These are phyloP conservation scores for Suhomyces choctaworum DNA, from an alignment of 1,139 yeast genomes.

Conservation along the genomic window DNA sequence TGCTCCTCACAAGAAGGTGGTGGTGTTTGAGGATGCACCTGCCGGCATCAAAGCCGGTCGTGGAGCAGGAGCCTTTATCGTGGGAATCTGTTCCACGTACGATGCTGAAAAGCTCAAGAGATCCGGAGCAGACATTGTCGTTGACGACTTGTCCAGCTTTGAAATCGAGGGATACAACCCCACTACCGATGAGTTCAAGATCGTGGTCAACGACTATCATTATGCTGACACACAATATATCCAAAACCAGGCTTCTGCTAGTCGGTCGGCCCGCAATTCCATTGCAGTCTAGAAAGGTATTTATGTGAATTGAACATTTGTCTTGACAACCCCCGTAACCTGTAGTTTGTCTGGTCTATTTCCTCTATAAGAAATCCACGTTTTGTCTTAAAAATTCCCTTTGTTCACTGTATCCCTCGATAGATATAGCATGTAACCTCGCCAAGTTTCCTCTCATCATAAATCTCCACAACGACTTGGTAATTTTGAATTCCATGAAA, in stretches of 20 bases:
- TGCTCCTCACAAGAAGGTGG: conserved; percentile 46
- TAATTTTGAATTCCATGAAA: conserved; percentile 34
- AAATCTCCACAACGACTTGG: conserved; percentile 38
- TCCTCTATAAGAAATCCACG: conserved; percentile 26
- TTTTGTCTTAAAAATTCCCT: conserved; percentile 20
- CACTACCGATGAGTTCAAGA: conserved; percentile 49
- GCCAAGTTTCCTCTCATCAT: conserved; percentile 26
- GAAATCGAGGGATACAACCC: conserved; percentile 43
- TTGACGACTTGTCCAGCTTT: conserved; percentile 61
- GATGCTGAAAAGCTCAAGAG: conserved; percentile 64
- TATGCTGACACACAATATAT: conserved; percentile 44
- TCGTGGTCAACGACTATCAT: conserved; percentile 44
- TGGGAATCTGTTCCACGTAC: conserved; percentile 82
- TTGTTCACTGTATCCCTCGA: conserved; percentile 35
- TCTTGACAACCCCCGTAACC: no score
- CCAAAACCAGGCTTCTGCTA: conserved; percentile 6
- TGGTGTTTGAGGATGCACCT: conserved; percentile 86
- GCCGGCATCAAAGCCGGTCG: conserved; percentile 85
- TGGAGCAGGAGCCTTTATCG: conserved; percentile 78
- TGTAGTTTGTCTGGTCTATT: background rate
- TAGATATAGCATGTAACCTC: conserved; percentile 31
- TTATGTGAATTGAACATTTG: no score
- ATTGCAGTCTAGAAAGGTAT: conserved; percentile 1
- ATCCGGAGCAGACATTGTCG: conserved; percentile 80
- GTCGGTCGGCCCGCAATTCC: conserved; percentile 9